phyloP scores from a whole-genome alignment of 2,329 filamentous ascomycete genomes.

The Colletotrichum incanum region DNA sequence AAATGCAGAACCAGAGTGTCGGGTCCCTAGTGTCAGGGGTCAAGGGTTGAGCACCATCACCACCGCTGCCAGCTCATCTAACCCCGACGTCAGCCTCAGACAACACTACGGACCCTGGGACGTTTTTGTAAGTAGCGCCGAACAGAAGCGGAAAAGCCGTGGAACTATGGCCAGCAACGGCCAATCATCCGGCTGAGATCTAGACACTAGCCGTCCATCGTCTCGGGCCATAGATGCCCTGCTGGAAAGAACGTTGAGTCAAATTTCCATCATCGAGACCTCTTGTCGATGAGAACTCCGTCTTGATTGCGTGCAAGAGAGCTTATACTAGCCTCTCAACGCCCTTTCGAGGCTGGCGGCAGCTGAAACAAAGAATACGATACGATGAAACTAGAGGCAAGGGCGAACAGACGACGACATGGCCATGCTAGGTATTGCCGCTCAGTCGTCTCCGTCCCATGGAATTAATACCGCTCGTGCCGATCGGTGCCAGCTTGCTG shows the following conservation, averaged over 20 bases:
- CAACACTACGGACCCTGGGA: conserved; percentile 32
- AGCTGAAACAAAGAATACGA: conserved; percentile 18
- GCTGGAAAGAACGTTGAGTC: conserved; percentile 22
- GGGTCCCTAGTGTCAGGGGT: conserved; percentile 38
- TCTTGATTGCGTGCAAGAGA: background rate
- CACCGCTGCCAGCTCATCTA: conserved; percentile 37
- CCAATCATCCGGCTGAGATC: conserved; percentile 26
- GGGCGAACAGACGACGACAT: conserved; percentile 1
- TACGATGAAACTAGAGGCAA: conserved; percentile 2
- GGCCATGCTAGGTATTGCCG: conserved; percentile 5
- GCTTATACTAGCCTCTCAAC: background rate
- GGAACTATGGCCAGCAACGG: conserved; percentile 20
- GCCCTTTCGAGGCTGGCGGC: background rate
- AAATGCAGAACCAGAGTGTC: conserved; percentile 39
- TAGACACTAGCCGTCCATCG: conserved; percentile 15
- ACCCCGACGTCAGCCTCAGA: conserved; percentile 41
- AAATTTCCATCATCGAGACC: conserved; percentile 13
- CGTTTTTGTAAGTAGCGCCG: conserved; percentile 34
- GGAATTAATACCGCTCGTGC: conserved; percentile 26
- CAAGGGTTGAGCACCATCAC: conserved; percentile 39
- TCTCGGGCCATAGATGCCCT: conserved; percentile 24
- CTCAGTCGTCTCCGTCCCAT: conserved; percentile 11
- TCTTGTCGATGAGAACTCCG: background rate
- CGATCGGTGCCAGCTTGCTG: conserved; percentile 24
- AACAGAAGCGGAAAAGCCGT: conserved; percentile 35